Percentiles rank a stretch among this genome's conserved stretches.
These are phyloP conservation scores for Candida sithepensis DNA, from an alignment of 805 yeast genomes.

Conservation along the genomic window DNA sequence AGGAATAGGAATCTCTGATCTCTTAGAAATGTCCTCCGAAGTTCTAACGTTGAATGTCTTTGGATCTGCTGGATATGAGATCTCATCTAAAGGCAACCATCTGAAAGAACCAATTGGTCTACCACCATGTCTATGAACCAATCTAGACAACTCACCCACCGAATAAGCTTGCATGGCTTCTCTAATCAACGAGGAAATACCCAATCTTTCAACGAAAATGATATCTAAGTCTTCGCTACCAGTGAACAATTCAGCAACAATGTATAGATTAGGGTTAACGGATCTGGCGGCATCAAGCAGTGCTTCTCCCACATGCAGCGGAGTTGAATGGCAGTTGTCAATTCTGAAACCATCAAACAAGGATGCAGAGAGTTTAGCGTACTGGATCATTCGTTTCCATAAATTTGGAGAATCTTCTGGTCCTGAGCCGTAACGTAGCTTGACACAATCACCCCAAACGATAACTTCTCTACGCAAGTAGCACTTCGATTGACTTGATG, in stretches of 20 bases:
- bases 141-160: slow-evolving; percentile 77
- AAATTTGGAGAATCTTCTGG: slow-evolving; percentile 84
- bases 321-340: slow-evolving; percentile 96
- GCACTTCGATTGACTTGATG: slow-evolving; percentile 72
- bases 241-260: slow-evolving; percentile 90
- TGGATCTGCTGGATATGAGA: slow-evolving; percentile 59
- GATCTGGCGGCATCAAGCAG: slow-evolving; percentile 83
- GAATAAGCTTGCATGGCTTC: slow-evolving; percentile 98
- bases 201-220: slow-evolving; percentile 84
- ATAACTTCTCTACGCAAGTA: slow-evolving; percentile 89
- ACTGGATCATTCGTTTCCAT: slow-evolving; percentile 85
- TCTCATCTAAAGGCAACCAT: slow-evolving; percentile 72
- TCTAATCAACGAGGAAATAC: slow-evolving; percentile 82
- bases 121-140: slow-evolving; percentile 92
- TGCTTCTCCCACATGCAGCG: slow-evolving; percentile 88
- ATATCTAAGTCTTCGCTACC: slow-evolving; percentile 92
- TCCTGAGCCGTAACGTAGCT: slow-evolving; percentile 74
- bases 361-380: slow-evolving; percentile 66
- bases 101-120: slow-evolving; percentile 89
- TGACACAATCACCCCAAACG: slow-evolving; percentile 97
- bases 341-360: slow-evolving; percentile 85
- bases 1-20: slow-evolving; percentile 68
- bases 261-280: slow-evolving; percentile 80
- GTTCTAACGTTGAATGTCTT: slow-evolving; percentile 26
- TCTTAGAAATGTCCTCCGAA: slow-evolving; percentile 31